Base-by-base conservation (phyloP, 1,284 basidiomycete genomes). In the Naganishia liquefaciens region DNA sequence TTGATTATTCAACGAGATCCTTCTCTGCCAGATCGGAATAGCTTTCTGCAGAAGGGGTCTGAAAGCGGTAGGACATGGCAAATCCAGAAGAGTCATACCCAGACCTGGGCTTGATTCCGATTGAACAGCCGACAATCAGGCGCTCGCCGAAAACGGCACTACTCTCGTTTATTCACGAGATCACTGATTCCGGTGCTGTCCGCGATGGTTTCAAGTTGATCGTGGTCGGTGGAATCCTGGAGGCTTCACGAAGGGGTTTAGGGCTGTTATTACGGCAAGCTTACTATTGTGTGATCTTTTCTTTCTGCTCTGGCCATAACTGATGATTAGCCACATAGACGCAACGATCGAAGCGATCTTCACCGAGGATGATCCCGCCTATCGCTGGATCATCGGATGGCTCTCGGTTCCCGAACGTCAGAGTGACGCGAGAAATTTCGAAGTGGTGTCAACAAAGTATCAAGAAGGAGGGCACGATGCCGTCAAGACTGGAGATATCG, bases 201-300 rank as follows among this genome's bases (percentile, higher is more conserved):
- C n/a, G 65, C 28, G 65, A 66, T 37, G 65, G 65, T 6, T 25
- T 66, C 37, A 62, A 62, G 49, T 46, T 66, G 43, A 66, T 66
- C 15, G 54, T 66, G 39, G 30, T 66, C 19, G 65, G 65, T 15
- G 65, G 65, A 15, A 61, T 60, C 4, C 42, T 66, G n/a, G 65
- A 66, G 42, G 65, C 65, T 10, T 61, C 65, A 11, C 39, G 65
- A 25, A 37, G 65, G 27, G 65, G 52, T 3, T 42, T 55, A 9
- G 47, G 47, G 19, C 7, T 57, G 21, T 10, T 66, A 4, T 40
- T 40, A 19, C 28, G 42, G n/a, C 54, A 62, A 25, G 33, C 62
- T 0, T 46, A 54, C 11, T 53, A 62, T 25, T 54, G 65, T 66
- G 28, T 39, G 64, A 27, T 4, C 15, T 19, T 21, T 57, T 4